Conservation (phyloP, 345 rosid genomes). For the Salix koriyanagi region DNA sequence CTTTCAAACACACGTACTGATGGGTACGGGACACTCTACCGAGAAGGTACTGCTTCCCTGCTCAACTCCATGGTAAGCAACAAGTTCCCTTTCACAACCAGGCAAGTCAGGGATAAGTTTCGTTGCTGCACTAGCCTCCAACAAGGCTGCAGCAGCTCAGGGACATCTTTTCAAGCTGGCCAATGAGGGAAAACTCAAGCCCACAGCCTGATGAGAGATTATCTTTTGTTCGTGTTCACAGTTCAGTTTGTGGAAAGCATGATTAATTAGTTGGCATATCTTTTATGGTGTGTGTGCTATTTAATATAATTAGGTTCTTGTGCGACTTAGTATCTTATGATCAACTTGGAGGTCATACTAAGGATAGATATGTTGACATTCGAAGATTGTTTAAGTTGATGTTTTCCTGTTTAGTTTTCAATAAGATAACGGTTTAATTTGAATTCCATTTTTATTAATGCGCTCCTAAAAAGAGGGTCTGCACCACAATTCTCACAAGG, state of each 20-base stretch:
- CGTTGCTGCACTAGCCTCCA: constrained; percentile 50
- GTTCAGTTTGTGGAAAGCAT: not conserved
- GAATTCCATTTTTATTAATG: not conserved
- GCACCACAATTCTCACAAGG: not conserved
- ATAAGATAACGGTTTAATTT: not conserved
- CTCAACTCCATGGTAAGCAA: constrained; percentile 74
- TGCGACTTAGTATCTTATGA: not conserved
- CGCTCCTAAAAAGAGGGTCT: not conserved
- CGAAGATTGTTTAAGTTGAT: not conserved
- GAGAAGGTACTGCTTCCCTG: constrained; percentile 92
- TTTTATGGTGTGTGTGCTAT: not conserved
- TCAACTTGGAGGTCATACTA: not conserved
- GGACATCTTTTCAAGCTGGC: constrained; percentile 83
- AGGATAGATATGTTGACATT: not conserved
- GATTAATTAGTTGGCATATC: not conserved
- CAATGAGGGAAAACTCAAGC: constrained; percentile 76
- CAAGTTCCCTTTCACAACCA: constrained; percentile 64
- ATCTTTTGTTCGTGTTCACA: not conserved
- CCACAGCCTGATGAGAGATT: constrained; percentile 27
- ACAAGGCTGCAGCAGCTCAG: constrained; percentile 69
- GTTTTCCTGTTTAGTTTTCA: not conserved
- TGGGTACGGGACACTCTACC: constrained; percentile 64
- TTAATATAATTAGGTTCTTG: not conserved
- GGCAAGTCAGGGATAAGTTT: constrained; percentile 76
- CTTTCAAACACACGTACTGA: constrained; percentile 68